These are phyloP conservation scores for Trypanosomatidae sp. DNA, from an alignment of 208 protist species.

Conservation along the genomic window DNA sequence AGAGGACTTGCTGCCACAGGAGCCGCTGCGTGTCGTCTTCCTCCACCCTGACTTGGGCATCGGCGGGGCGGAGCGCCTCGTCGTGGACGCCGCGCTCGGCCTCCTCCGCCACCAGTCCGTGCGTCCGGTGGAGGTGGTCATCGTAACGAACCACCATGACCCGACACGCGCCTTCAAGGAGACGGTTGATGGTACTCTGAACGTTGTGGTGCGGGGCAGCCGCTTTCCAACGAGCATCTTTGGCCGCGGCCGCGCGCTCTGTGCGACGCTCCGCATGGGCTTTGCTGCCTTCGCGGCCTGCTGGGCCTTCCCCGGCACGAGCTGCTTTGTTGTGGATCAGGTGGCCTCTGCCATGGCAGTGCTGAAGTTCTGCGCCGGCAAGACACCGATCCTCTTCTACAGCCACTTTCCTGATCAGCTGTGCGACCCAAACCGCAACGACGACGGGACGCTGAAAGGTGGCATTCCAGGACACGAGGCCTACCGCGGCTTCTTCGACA, in stretches of 20 bases:
- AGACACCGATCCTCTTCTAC: conserved; percentile 96
- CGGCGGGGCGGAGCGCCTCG: conserved; percentile 97
- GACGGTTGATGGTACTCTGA: conserved; percentile 90
- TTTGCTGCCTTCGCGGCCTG: conserved; percentile 59
- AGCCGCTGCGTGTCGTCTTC: conserved; percentile 80
- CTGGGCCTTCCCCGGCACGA: conserved; percentile 39
- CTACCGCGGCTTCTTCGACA: conserved; percentile 92
- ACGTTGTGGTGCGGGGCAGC: conserved; percentile 84
- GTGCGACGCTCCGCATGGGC: conserved; percentile 81
- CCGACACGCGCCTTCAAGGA: conserved; percentile 92
- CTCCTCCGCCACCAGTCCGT: conserved; percentile 78
- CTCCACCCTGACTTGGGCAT: conserved; percentile 97
- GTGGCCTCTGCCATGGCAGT: conserved; percentile 91
- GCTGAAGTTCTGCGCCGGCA: conserved; percentile 46
- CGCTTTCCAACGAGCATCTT: conserved; percentile 88
- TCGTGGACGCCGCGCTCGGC: conserved; percentile 96
- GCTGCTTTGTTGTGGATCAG: conserved; percentile 94
- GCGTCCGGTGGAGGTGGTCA: conserved; percentile 39
- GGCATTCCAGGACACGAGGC: conserved; percentile 34
- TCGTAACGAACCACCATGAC: conserved; percentile 96
- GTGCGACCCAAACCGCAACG: conserved; percentile 78
- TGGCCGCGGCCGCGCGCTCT: conserved; percentile 84
- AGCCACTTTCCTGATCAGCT: conserved; percentile 98
- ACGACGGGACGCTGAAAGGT: conserved; percentile 29
- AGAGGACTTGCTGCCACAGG: conserved; percentile 5